Conservation (phyloP, 1,139 yeast species). For the Blastobotrys arbuscula region DNA sequence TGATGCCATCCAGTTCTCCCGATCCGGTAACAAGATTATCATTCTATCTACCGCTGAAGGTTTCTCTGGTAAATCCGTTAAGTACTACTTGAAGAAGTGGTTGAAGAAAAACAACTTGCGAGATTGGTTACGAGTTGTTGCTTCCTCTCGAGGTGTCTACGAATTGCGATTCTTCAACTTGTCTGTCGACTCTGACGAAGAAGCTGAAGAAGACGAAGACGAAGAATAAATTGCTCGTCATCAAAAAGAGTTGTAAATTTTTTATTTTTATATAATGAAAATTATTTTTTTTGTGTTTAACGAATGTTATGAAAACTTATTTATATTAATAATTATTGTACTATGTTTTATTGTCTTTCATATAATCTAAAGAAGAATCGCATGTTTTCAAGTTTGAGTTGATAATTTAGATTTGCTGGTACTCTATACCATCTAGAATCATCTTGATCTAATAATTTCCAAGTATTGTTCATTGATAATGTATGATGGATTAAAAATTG, state of each 20-base stretch:
- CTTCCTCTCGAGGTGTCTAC: conserved; percentile 94
- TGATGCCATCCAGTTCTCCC: conserved; percentile 83
- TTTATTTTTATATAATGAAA: not conserved
- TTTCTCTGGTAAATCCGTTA: conserved; percentile 99
- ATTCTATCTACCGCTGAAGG: conserved; percentile 80
- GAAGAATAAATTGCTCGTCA: conserved; percentile 6
- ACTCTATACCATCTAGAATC: conserved; percentile 84
- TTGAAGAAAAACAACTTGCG: conserved; percentile 97
- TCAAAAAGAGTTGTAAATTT: not conserved
- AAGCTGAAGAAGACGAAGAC: conserved; percentile 45
- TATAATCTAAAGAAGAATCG: conserved; percentile 76
- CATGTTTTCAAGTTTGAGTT: conserved; percentile 79
- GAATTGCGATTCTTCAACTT: conserved; percentile 99
- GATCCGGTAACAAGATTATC: conserved; percentile 77
- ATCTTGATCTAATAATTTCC: conserved; percentile 60
- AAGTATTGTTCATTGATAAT: conserved; percentile 50
- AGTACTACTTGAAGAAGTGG: conserved; percentile 99
- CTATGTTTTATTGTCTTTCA: conserved; percentile 38
- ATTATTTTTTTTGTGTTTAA: conserved; percentile 1
- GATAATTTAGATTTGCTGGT: conserved; percentile 51
- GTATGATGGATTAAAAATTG: conserved; percentile 74
- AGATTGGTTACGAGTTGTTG: conserved; percentile 99
- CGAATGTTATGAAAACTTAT: too few species aligned
- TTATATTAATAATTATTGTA: not conserved
- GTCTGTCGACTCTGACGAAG: conserved; percentile 95